Evolutionary conservation across 495 filamentous ascomycete species (phyloP).

Genomic region (Penicillium longicatenatum): DNA sequence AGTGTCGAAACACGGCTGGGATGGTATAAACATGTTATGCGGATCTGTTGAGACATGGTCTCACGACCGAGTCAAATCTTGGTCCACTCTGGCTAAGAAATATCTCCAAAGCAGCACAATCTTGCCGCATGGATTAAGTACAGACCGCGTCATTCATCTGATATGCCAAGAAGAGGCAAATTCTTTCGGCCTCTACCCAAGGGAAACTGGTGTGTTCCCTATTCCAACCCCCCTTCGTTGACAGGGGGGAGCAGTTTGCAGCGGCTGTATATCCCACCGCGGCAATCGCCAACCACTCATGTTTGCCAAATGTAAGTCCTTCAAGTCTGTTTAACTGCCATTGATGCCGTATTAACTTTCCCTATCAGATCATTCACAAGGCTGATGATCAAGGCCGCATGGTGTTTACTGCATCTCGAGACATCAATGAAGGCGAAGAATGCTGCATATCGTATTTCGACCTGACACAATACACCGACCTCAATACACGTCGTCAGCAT

Average conservation of each 20-base stretch:
- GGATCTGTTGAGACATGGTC: slow-evolving; percentile 39
- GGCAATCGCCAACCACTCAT: slow-evolving; percentile 43
- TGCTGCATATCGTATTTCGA: slow-evolving; percentile 48
- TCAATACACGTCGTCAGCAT: slow-evolving; percentile 31
- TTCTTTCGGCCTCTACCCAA: slow-evolving; percentile 44
- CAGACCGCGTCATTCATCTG: slow-evolving; percentile 29
- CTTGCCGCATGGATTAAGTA: slow-evolving; percentile 28
- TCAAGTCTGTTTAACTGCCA: neutral
- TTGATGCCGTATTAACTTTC: slow-evolving; percentile 7
- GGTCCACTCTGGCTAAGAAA: slow-evolving; percentile 39
- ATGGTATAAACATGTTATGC: slow-evolving; percentile 36
- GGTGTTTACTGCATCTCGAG: slow-evolving; percentile 38
- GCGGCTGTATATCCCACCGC: slow-evolving; percentile 43
- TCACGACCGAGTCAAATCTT: slow-evolving; percentile 33
- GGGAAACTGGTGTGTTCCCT: slow-evolving; percentile 36
- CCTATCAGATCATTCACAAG: slow-evolving; percentile 35
- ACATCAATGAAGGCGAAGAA: slow-evolving; percentile 40
- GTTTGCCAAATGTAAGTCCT: slow-evolving; percentile 38
- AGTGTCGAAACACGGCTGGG: slow-evolving; percentile 29
- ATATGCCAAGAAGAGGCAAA: slow-evolving; percentile 46
- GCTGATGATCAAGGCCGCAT: slow-evolving; percentile 38
- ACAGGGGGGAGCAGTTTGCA: slow-evolving; percentile 41
- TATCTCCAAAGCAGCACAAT: slow-evolving; percentile 29
- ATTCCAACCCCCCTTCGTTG: slow-evolving; percentile 13
- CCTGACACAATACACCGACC: slow-evolving; percentile 24